These are phyloP conservation scores for Apophysomyces sp. DNA, from an alignment of 371 early-diverging fungal species.

Conservation along the genomic window DNA sequence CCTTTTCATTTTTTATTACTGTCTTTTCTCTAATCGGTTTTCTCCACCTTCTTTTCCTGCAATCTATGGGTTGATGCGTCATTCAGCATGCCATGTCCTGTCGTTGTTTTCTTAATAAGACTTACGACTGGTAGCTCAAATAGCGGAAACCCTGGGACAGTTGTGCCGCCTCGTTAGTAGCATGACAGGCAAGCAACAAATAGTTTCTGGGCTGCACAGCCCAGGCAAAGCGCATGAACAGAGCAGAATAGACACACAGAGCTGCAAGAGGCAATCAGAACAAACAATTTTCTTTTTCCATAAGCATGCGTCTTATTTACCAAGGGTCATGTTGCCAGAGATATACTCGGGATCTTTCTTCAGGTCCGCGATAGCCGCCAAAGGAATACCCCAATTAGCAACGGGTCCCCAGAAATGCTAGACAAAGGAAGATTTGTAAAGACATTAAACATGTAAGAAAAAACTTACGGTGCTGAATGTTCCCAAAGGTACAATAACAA, in stretches of 20 bases:
- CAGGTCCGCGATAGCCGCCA: conserved; percentile 92
- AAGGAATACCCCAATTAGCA: conserved; percentile 95
- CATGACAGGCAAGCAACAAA: conserved; percentile 88
- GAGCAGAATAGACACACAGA: conserved; percentile 74
- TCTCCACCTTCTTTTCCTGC: neutral
- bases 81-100: too few species aligned
- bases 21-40: too few species aligned
- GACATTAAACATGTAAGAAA: neutral
- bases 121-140: conserved; percentile 64
- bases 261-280: conserved; percentile 26
- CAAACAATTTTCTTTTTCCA: too few species aligned
- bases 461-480: conserved; percentile 31
- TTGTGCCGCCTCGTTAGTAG: conserved; percentile 85
- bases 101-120: too few species aligned
- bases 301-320: conserved; percentile 29
- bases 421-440: too few species aligned
- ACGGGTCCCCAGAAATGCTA: conserved; percentile 90
- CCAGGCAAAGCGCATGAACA: conserved; percentile 95
- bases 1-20: too few species aligned
- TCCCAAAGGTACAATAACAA: neutral
- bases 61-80: neutral
- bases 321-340: conserved; percentile 89
- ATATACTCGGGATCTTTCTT: conserved; percentile 89
- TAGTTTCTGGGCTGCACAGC: conserved; percentile 88
- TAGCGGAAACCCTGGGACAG: conserved; percentile 81